phyloP scores from a whole-genome alignment of 208 protist genomes.

The Ichthyophonus hoferi region DNA sequence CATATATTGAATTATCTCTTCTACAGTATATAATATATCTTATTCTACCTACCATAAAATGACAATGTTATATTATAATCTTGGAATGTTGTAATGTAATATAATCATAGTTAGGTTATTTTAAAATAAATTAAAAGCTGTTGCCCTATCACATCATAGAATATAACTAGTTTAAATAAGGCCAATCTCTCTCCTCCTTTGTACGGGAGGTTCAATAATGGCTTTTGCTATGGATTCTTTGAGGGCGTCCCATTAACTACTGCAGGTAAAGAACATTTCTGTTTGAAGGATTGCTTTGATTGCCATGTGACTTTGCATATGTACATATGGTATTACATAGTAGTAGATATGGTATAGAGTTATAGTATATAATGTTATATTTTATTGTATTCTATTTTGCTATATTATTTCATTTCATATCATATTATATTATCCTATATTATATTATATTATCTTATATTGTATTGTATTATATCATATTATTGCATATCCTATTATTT shows the following conservation, averaged over 20 bases:
- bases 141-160: constrained; percentile 2
- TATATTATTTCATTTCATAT: too few relatives aligned
- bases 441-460: too few relatives aligned
- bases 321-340: not conserved
- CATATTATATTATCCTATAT: too few relatives aligned
- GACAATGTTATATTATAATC: too few relatives aligned
- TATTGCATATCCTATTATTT: too few relatives aligned
- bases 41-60: not conserved
- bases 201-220: constrained; percentile 36
- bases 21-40: not conserved
- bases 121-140: not conserved
- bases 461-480: too few relatives aligned
- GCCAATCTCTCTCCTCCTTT: not conserved
- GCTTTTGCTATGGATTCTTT: constrained; percentile 38
- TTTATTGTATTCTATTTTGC: too few relatives aligned
- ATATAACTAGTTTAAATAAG: constrained; percentile 20
- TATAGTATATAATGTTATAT: too few relatives aligned
- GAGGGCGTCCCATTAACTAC: constrained; percentile 23
- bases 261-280: not conserved
- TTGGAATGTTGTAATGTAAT: too few relatives aligned
- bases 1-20: not conserved
- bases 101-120: not conserved
- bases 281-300: not conserved
- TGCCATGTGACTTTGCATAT: not conserved
- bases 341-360: not conserved